Evolutionary conservation across 164 flowering plant genomes (phyloP).

Genomic region (Buxus sempervirens): DNA sequence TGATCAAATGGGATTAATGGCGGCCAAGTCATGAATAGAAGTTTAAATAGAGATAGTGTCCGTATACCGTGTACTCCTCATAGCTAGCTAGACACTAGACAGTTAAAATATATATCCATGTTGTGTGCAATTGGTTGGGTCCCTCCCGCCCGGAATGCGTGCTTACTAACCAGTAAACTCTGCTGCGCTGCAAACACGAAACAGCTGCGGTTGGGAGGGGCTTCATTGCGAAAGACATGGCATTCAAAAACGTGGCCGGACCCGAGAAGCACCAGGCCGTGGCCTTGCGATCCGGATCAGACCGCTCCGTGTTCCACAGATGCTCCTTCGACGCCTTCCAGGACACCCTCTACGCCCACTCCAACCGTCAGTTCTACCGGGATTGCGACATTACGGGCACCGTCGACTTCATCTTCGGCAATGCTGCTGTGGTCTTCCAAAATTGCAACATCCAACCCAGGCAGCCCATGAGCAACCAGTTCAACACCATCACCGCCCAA

Average conservation of each 20-base stretch:
- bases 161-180: too few species aligned
- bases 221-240: constrained; percentile 65
- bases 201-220: constrained; percentile 68
- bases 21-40: too few species aligned
- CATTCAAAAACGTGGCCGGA: constrained; percentile 70
- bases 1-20: too few species aligned
- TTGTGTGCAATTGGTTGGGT: too few species aligned
- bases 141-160: too few species aligned
- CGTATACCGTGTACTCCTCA: too few species aligned
- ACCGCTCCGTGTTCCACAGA: constrained; percentile 48
- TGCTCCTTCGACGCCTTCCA: constrained; percentile 70
- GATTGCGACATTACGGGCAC: constrained; percentile 73
- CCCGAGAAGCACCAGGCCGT: constrained; percentile 78
- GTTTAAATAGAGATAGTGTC: too few species aligned
- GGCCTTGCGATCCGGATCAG: constrained; percentile 68
- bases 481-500: constrained; percentile 77
- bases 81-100: too few species aligned
- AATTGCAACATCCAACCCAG: constrained; percentile 63
- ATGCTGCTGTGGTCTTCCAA: constrained; percentile 66
- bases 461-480: constrained; percentile 56
- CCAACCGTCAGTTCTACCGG: constrained; percentile 77
- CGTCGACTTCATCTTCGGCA: constrained; percentile 82
- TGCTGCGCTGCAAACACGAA: too few species aligned
- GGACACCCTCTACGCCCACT: constrained; percentile 81
- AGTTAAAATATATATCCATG: too few species aligned